A percentile compares a stretch with the other conserved stretches of the same genome.
Conservation (phyloP, 2,329 filamentous ascomycete genomes). For the Akanthomyces uredinophilus region DNA sequence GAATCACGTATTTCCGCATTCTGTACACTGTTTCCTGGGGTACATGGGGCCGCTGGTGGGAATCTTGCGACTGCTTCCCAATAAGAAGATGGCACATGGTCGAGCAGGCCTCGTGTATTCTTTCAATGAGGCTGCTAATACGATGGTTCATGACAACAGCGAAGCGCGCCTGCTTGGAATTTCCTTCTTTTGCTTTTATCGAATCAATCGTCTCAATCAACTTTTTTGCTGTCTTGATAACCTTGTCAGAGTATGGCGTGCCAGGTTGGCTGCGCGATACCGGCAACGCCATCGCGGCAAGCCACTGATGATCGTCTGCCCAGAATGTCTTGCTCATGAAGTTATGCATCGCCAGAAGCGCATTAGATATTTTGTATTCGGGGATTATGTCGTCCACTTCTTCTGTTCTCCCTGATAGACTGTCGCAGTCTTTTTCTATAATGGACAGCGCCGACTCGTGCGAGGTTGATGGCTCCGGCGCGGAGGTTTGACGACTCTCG, state of each 20-base stretch:
- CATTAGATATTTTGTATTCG: not conserved
- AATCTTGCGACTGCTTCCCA: no score
- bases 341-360: not conserved
- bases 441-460: not conserved
- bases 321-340: not conserved
- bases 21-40: not conserved
- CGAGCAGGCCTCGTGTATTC: not conserved
- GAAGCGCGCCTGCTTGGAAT: not conserved
- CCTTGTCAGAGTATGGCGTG: not conserved
- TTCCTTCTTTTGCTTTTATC: not conserved
- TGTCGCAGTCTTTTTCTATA: no score
- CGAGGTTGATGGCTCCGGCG: not conserved
- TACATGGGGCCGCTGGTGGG: fast-evolving
- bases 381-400: not conserved
- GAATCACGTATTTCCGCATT: not conserved
- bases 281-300: not conserved
- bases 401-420: not conserved
- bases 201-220: not conserved
- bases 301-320: not conserved
- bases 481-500: no score
- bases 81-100: not conserved
- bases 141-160: not conserved
- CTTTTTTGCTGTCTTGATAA: not conserved
- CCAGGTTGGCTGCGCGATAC: not conserved
- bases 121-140: not conserved